A percentile compares a stretch with the other conserved stretches of the same genome.
Conservation (phyloP, 2,329 filamentous ascomycete genomes). For the Epichloe baconii region DNA sequence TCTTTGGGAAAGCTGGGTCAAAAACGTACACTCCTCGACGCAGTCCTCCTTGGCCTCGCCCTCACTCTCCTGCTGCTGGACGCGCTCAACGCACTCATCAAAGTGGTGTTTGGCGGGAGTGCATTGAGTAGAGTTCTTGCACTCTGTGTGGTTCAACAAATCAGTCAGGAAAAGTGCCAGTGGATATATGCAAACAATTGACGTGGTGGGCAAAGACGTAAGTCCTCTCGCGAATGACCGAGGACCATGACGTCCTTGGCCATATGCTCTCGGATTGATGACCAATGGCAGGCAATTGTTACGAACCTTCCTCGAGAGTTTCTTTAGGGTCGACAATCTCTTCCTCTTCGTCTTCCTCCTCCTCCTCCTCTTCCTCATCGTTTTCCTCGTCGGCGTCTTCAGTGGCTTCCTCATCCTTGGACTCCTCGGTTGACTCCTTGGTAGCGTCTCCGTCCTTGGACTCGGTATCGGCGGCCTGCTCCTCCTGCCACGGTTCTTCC, state of each 20-base stretch:
- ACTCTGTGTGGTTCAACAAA: constrained; percentile 49
- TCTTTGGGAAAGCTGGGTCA: neutral
- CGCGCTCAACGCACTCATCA: constrained; percentile 94
- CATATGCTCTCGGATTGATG: too few relatives aligned
- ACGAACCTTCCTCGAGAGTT: constrained; percentile 79
- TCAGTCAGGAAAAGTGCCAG: constrained; percentile 10
- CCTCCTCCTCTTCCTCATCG: constrained; percentile 38
- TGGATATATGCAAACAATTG: neutral
- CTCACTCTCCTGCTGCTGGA: constrained; percentile 50
- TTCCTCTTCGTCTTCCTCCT: constrained; percentile 60
- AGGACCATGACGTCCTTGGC: neutral
- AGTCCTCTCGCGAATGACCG: constrained; percentile 2
- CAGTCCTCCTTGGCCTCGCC: constrained; percentile 81
- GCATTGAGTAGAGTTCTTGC: constrained; percentile 76
- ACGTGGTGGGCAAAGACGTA: neutral
- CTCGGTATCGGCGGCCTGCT: constrained; percentile 34
- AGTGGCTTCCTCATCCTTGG: constrained; percentile 22
- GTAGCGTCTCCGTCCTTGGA: constrained; percentile 31
- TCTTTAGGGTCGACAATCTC: constrained; percentile 83
- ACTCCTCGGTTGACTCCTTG: constrained; percentile 13
- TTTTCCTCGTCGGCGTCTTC: constrained; percentile 34
- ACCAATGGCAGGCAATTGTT: neutral
- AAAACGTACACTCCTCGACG: constrained; percentile 92
- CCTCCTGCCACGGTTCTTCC: constrained; percentile 16
- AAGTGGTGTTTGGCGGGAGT: constrained; percentile 90